These are phyloP conservation scores for Cinchona pubescens DNA, from an alignment of 257 asterid genomes.

Conservation along the genomic window DNA sequence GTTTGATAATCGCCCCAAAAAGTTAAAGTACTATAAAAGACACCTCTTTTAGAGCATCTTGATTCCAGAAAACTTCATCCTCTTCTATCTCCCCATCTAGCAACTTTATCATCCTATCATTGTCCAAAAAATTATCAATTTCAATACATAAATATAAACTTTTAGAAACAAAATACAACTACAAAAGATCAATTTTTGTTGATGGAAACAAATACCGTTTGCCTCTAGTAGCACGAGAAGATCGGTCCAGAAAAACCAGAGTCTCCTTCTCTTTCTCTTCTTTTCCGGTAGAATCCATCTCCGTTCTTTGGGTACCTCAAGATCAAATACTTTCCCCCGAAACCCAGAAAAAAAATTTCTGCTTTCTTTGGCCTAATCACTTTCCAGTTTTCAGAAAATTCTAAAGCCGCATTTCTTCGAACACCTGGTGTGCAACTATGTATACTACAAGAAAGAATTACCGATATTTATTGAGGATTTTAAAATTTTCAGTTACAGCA, in stretches of 20 bases:
- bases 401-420: constrained; percentile 17
- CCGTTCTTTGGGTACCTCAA: not conserved
- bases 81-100: constrained; percentile 86
- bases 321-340: not conserved
- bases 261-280: constrained; percentile 39
- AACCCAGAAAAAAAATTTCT: not conserved
- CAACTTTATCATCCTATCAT: constrained; percentile 75
- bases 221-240: constrained; percentile 86
- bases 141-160: constrained; percentile 9
- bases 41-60: constrained; percentile 95
- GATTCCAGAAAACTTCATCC: constrained; percentile 89
- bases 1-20: not conserved
- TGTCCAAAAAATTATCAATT: constrained; percentile 11
- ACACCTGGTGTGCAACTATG: constrained; percentile 10
- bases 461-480: too few species aligned
- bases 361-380: not conserved
- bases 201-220: constrained; percentile 49
- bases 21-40: not conserved
- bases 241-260: constrained; percentile 59
- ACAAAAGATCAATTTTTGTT: not conserved
- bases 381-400: not conserved
- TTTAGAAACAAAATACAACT: not conserved
- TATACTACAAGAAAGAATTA: too few species aligned
- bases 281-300: constrained; percentile 49
- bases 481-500: too few species aligned